These are phyloP conservation scores for Trichoderma koningii DNA, from an alignment of 2,329 filamentous ascomycete genomes.

Conservation along the genomic window DNA sequence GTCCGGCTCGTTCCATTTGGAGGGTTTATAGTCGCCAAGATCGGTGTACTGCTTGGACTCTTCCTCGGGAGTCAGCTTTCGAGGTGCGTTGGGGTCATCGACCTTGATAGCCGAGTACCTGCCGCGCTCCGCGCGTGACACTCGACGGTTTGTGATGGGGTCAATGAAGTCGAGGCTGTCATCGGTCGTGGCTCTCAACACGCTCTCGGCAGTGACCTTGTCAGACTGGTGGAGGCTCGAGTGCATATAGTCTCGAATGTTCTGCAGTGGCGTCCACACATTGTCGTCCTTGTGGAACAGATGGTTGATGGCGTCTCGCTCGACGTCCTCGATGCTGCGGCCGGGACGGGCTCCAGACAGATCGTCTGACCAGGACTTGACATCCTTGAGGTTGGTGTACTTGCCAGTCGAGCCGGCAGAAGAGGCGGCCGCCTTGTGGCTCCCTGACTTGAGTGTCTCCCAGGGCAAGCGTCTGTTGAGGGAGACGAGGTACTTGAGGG, in stretches of 20 bases:
- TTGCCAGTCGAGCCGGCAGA: constrained; percentile 32
- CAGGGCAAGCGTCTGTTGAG: constrained; percentile 50
- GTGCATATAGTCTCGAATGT: constrained; percentile 41
- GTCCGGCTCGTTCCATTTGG: constrained; percentile 38
- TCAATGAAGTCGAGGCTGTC: constrained; percentile 46
- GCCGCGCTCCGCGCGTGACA: constrained; percentile 34
- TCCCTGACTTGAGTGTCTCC: constrained; percentile 41
- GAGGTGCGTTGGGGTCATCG: constrained; percentile 43
- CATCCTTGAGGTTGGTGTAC: constrained; percentile 42
- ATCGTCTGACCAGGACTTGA: constrained; percentile 43
- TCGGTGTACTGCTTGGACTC: constrained; percentile 40
- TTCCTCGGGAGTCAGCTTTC: constrained; percentile 36
- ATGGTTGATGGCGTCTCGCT: constrained; percentile 49
- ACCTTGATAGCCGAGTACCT: constrained; percentile 43
- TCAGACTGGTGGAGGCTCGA: constrained; percentile 30
- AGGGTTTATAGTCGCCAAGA: constrained; percentile 40
- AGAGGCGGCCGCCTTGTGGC: constrained; percentile 31
- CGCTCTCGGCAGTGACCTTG: constrained; percentile 31
- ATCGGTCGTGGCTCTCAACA: constrained; percentile 34
- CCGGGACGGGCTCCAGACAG: constrained; percentile 43
- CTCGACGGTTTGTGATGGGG: constrained; percentile 60
- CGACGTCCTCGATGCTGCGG: constrained; percentile 48
- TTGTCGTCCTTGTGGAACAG: constrained; percentile 40
- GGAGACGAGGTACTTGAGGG: constrained; percentile 50
- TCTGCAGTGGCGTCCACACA: constrained; percentile 39